Evolutionary conservation across 2,329 filamentous ascomycete species (phyloP).

Genomic region (Magnaporthales sp.): DNA sequence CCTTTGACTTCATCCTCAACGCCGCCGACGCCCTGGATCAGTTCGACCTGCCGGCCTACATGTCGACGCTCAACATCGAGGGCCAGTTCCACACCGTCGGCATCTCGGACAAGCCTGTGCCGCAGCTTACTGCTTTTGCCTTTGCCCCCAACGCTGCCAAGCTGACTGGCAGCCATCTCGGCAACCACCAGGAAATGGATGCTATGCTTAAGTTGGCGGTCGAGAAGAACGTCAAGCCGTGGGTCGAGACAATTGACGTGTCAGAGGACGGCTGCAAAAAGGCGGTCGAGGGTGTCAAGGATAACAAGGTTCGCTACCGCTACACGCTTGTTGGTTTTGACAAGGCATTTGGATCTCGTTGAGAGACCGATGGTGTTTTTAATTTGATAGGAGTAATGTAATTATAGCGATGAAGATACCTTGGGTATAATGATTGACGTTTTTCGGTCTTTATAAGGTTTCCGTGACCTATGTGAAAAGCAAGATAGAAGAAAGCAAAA

Average conservation of each 20-base stretch:
- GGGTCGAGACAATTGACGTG: constrained; percentile 7
- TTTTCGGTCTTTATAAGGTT: too few species aligned
- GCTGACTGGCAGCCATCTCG: constrained; percentile 45
- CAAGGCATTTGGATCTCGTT: constrained; percentile 42
- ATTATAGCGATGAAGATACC: neutral
- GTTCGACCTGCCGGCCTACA: constrained; percentile 44
- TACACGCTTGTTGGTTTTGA: constrained; percentile 63
- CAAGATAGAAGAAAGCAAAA: too few species aligned
- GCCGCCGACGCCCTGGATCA: constrained; percentile 38
- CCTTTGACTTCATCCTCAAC: constrained; percentile 44
- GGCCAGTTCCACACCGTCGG: constrained; percentile 51
- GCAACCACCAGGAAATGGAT: constrained; percentile 49
- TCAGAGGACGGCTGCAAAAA: constrained; percentile 47
- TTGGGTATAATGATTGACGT: neutral
- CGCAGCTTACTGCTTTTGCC: constrained; percentile 28
- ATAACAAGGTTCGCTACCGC: constrained; percentile 63
- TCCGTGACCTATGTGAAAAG: too few species aligned
- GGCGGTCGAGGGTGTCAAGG: constrained; percentile 60
- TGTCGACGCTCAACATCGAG: constrained; percentile 41
- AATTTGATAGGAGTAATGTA: neutral
- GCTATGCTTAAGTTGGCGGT: constrained; percentile 50
- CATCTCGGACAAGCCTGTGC: constrained; percentile 41
- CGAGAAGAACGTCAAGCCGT: constrained; percentile 21
- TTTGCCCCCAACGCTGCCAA: constrained; percentile 31
- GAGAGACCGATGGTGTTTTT: neutral